Evolutionary conservation across 2,329 filamentous ascomycete species (phyloP).

Genomic region (Aspergillus amoenus): DNA sequence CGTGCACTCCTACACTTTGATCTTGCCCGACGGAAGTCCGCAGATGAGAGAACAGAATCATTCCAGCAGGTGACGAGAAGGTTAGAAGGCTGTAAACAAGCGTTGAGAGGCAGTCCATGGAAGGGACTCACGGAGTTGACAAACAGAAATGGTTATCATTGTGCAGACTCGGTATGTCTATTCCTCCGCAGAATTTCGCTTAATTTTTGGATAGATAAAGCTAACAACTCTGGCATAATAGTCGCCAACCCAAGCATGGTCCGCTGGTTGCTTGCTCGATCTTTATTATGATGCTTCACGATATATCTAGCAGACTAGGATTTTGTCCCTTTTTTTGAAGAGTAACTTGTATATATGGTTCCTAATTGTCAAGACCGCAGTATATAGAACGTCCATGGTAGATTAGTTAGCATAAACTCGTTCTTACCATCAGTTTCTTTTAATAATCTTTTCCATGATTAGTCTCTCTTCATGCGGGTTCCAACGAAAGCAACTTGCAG

Average conservation of each 20-base stretch:
- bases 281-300: slow-evolving; percentile 85
- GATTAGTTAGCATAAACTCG: not conserved
- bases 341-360: not conserved
- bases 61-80: slow-evolving; percentile 93
- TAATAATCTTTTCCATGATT: not conserved
- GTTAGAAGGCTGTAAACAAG: slow-evolving; percentile 78
- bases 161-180: slow-evolving; percentile 75
- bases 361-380: not conserved
- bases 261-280: slow-evolving; percentile 89
- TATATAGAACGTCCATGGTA: not conserved
- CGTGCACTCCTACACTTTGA: slow-evolving; percentile 90
- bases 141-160: slow-evolving; percentile 81
- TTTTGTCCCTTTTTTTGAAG: not conserved
- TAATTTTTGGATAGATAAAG: not conserved
- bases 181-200: not conserved
- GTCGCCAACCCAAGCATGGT: slow-evolving; percentile 97
- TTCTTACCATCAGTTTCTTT: not conserved
- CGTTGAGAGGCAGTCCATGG: slow-evolving; percentile 79
- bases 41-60: slow-evolving; percentile 73
- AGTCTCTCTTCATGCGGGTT: not conserved
- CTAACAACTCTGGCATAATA: slow-evolving; percentile 38
- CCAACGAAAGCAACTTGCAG: not conserved
- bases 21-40: slow-evolving; percentile 65
- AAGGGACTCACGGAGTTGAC: slow-evolving; percentile 90
- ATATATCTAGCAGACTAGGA: slow-evolving; percentile 17